A percentile compares a stretch with the other conserved stretches of the same genome.
Conservation (phyloP, 306 rosid species). For the Inga oerstediana region DNA sequence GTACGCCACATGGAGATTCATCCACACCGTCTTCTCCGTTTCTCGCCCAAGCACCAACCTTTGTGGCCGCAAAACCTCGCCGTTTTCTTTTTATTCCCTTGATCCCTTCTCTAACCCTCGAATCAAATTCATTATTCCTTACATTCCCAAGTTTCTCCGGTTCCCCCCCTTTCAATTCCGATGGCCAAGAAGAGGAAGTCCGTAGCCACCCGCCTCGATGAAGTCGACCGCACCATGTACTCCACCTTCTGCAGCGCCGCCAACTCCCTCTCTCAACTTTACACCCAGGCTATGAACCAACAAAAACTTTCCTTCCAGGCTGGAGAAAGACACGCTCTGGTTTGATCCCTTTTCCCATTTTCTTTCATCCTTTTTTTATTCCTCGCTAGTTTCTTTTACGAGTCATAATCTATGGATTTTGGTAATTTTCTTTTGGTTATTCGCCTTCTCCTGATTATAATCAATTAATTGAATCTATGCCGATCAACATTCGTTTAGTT, state of each 20-base stretch:
- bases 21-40: slow-evolving; percentile 9
- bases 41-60: slow-evolving; percentile 9
- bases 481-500: background rate
- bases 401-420: background rate
- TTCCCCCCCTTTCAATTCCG: background rate
- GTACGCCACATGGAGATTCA: slow-evolving; percentile 6
- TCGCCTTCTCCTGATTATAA: background rate
- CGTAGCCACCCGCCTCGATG: slow-evolving; percentile 81
- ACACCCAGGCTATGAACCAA: slow-evolving; percentile 87
- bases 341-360: slow-evolving; percentile 4
- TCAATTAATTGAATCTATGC: background rate
- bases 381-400: background rate
- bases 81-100: no score
- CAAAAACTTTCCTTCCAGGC: slow-evolving; percentile 92
- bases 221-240: slow-evolving; percentile 96
- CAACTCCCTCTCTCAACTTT: slow-evolving; percentile 91
- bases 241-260: slow-evolving; percentile 95
- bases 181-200: slow-evolving; percentile 63
- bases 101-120: background rate
- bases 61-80: background rate
- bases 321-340: slow-evolving; percentile 94
- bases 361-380: background rate
- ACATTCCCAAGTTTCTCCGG: background rate
- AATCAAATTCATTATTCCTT: background rate
- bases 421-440: background rate